Evolutionary conservation across 345 rosid species (phyloP).

Genomic region (Eucalyptus coolabah): DNA sequence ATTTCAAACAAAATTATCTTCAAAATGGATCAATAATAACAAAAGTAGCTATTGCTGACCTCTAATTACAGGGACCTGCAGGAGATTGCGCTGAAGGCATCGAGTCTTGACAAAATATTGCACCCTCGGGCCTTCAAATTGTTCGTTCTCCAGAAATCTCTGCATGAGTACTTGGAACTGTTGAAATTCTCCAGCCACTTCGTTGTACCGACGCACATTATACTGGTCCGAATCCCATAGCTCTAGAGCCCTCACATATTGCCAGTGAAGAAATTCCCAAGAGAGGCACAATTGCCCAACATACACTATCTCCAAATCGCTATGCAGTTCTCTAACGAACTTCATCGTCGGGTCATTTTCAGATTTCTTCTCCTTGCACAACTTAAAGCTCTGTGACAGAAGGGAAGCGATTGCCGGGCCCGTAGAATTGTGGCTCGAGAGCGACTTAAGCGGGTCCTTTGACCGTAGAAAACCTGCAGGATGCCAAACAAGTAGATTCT

Average conservation of each 20-base stretch:
- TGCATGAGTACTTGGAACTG: conserved; percentile 82
- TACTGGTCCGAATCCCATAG: conserved; percentile 62
- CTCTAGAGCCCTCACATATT: conserved; percentile 66
- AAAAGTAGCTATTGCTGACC: conserved; percentile 17
- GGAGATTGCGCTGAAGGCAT: conserved; percentile 59
- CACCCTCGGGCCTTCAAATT: conserved; percentile 74
- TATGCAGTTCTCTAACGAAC: conserved; percentile 47
- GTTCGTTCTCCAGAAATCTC: conserved; percentile 82
- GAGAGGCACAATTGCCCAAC: conserved; percentile 98
- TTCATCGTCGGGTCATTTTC: conserved; percentile 41
- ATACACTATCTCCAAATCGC: conserved; percentile 71
- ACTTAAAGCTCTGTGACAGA: conserved; percentile 31
- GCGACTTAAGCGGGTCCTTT: conserved; percentile 42
- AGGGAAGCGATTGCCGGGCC: conserved; percentile 24
- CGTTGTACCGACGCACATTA: conserved; percentile 46
- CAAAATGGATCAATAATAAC: too few relatives aligned
- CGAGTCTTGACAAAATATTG: conserved; percentile 64
- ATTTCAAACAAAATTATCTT: background rate
- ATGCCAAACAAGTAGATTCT: background rate
- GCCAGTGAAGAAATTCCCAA: conserved; percentile 98
- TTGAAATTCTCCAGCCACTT: conserved; percentile 88
- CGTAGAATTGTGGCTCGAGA: conserved; percentile 21
- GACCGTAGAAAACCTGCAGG: conserved; percentile 54
- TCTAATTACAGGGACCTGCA: conserved; percentile 86
- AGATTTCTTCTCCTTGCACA: conserved; percentile 27